Conservation (phyloP, 768 basidiomycete genomes). For the Galerina marginata region DNA sequence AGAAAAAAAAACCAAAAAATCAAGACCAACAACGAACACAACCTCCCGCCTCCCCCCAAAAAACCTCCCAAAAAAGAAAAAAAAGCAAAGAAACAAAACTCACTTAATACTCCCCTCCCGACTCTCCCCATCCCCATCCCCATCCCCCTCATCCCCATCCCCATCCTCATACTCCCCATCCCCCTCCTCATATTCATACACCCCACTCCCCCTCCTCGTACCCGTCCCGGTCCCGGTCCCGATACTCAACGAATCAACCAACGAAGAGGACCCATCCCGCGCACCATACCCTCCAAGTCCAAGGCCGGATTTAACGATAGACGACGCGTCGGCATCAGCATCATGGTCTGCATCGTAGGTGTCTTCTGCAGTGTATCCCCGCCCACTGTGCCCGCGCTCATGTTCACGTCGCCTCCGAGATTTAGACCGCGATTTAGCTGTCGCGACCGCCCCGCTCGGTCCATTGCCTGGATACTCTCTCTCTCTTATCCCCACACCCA, state of each 20-base stretch:
- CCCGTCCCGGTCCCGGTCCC: not conserved
- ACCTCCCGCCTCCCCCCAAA: not conserved
- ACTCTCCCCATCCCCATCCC: slow-evolving; percentile 11
- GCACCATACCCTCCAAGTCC: not conserved
- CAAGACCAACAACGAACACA: not conserved
- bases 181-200: not conserved
- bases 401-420: not conserved
- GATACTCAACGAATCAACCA: slow-evolving; percentile 10
- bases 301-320: not conserved
- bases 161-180: slow-evolving; percentile 3
- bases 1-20: not conserved
- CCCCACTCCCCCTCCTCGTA: not conserved
- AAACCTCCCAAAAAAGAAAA: not conserved
- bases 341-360: not conserved
- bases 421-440: not conserved
- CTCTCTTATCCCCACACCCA: not conserved
- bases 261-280: not conserved
- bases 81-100: slow-evolving; percentile 10
- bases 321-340: not conserved
- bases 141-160: slow-evolving; percentile 11
- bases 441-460: not conserved
- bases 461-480: not conserved
- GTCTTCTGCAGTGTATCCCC: too few relatives aligned
- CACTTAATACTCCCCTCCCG: slow-evolving; percentile 32
- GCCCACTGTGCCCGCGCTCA: not conserved